These are phyloP conservation scores for Oryza coarctata DNA, from an alignment of 176 grass and related monocot species.

Conservation along the genomic window DNA sequence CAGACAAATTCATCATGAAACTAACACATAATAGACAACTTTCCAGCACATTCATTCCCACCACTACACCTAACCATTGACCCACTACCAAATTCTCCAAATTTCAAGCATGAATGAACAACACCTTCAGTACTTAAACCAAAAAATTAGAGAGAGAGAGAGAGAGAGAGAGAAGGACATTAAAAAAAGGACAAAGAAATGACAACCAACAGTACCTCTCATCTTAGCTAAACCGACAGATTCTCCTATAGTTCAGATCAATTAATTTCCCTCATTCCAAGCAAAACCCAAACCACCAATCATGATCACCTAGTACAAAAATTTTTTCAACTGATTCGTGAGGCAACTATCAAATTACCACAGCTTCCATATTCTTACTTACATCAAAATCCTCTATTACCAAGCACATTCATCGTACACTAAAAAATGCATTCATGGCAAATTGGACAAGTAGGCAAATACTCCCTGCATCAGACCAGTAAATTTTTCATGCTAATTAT, in stretches of 20 bases:
- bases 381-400: neutral
- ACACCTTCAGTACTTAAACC: conserved; percentile 38
- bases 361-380: neutral
- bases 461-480: neutral
- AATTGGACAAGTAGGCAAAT: neutral
- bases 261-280: conserved; percentile 23
- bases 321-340: neutral
- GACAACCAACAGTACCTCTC: conserved; percentile 37
- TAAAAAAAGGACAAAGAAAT: conserved; percentile 42
- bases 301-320: neutral
- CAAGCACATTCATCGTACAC: neutral
- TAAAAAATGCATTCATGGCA: neutral
- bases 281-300: conserved; percentile 18
- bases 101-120: conserved; percentile 33
- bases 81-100: conserved; percentile 41
- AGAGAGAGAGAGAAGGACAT: neutral
- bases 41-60: conserved; percentile 47
- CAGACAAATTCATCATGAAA: conserved; percentile 28
- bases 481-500: neutral
- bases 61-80: conserved; percentile 41
- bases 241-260: conserved; percentile 25
- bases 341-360: neutral
- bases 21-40: conserved; percentile 29
- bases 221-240: conserved; percentile 37
- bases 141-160: neutral